phyloP scores from a whole-genome alignment of 2,329 filamentous ascomycete genomes.

The Curvularia hawaiiensis region DNA sequence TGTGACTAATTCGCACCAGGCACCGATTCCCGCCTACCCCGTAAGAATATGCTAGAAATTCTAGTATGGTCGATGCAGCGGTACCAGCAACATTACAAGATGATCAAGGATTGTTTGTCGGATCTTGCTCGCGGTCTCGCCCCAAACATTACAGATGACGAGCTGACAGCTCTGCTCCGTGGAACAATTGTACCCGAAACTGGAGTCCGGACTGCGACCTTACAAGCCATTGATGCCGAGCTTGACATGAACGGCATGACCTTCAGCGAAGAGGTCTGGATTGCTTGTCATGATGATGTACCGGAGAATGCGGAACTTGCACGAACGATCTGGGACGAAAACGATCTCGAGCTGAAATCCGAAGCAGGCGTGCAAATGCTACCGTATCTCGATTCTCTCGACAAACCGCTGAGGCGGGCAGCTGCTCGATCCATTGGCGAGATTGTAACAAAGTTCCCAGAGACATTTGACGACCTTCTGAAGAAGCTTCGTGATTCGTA shows the following conservation, averaged over 20 bases:
- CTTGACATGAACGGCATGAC: constrained; percentile 87
- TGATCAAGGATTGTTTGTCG: constrained; percentile 88
- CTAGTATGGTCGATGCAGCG: constrained; percentile 83
- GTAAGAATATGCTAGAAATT: constrained; percentile 71
- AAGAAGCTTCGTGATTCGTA: constrained; percentile 73
- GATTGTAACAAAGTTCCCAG: constrained; percentile 65
- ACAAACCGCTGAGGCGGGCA: constrained; percentile 81
- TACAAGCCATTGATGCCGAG: constrained; percentile 90
- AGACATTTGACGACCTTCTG: constrained; percentile 67
- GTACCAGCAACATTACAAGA: constrained; percentile 92
- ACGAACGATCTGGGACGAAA: constrained; percentile 93
- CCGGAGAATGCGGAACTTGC: constrained; percentile 85
- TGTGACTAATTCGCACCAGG: constrained; percentile 43
- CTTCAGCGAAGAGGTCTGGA: constrained; percentile 90
- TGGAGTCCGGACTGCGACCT: constrained; percentile 79
- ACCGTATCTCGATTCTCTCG: constrained; percentile 78
- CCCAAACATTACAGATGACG: constrained; percentile 73
- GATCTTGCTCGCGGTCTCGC: constrained; percentile 86
- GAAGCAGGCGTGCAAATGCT: constrained; percentile 71
- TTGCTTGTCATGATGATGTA: constrained; percentile 89
- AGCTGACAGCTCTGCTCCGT: constrained; percentile 76
- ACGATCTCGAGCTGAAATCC: constrained; percentile 72
- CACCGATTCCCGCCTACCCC: constrained; percentile 74
- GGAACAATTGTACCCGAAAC: constrained; percentile 80
- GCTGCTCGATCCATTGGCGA: constrained; percentile 82